Evolutionary conservation across 2,329 filamentous ascomycete species (phyloP), one percentile per base, ranked within the genome.

Genomic region (Nemania sp.): DNA sequence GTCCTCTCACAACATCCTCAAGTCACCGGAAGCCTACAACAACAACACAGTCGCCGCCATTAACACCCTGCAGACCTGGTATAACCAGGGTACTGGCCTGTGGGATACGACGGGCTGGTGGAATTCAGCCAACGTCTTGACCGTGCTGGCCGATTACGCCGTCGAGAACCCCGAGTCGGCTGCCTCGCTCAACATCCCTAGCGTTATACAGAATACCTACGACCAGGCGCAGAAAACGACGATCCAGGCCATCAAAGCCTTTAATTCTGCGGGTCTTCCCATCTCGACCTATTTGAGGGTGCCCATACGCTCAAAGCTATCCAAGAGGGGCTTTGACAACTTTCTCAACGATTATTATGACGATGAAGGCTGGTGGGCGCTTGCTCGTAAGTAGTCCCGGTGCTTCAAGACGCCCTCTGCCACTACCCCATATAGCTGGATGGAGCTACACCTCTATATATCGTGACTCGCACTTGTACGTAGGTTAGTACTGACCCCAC

Each of bases 361-460:
- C 67, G 85, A 87, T 68, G 82, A 85, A 71, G 80, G 84, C 35
- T 87, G 85, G 85, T 88, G 85, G 85, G 84, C 80, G 2, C 75
- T 87, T 53, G 85, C 79, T 13, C 11, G 64, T 65, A 60, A 62
- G 64, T 62, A 29, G 5, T n/a, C 25, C 9, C 49, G 2, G 17
- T 10, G 10, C 7, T 34, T 15, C 21, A 51, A 20, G 12, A 3
- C 25, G 2, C 20, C 11, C 5, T 54, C 39, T 35, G 13, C 29
- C 25, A n/a, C 43, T 35, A n/a, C 45, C 5, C 39, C 20, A 11
- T 18, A 9, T 18, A 9, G 9, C 35, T 21, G 11, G 5, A 25
- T 20, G 40, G 13, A 42, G 7, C 17, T 15, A 39, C 39, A 12
- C 13, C 29, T 29, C 25, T 29, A 39, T 51, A 2, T 2, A 17